Evolutionary conservation across 495 filamentous ascomycete species (phyloP).

Genomic region (Bathelium albidoporum): DNA sequence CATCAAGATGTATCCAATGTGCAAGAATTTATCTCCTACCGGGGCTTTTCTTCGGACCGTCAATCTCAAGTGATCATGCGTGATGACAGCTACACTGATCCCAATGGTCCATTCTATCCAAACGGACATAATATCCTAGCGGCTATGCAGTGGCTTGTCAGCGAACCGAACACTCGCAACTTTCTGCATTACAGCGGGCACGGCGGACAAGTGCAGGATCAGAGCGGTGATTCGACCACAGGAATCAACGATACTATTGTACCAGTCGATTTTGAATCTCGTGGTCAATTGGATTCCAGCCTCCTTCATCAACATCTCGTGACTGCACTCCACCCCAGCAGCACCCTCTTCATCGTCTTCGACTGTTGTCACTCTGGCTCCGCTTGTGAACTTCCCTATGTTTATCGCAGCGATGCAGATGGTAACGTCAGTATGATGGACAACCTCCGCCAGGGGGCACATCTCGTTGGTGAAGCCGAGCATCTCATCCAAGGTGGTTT

Average conservation of each 20-base stretch:
- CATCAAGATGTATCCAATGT: slow-evolving; percentile 48
- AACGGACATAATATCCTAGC: slow-evolving; percentile 47
- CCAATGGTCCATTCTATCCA: slow-evolving; percentile 41
- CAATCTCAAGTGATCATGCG: slow-evolving; percentile 46
- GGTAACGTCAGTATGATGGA: slow-evolving; percentile 47
- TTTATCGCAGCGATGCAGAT: slow-evolving; percentile 40
- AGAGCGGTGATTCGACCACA: slow-evolving; percentile 25
- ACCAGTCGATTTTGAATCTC: slow-evolving; percentile 42
- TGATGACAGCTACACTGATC: slow-evolving; percentile 37
- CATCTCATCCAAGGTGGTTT: slow-evolving; percentile 47
- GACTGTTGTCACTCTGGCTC: slow-evolving; percentile 57
- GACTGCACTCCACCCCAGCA: slow-evolving; percentile 39
- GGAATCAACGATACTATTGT: slow-evolving; percentile 47
- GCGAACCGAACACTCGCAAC: slow-evolving; percentile 37
- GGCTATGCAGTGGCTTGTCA: slow-evolving; percentile 48
- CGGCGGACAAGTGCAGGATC: slow-evolving; percentile 34
- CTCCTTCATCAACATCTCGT: slow-evolving; percentile 44
- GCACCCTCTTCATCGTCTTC: slow-evolving; percentile 47
- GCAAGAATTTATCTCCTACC: slow-evolving; percentile 31
- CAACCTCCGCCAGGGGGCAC: slow-evolving; percentile 42
- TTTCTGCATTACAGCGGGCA: slow-evolving; percentile 53
- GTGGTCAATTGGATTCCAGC: slow-evolving; percentile 44
- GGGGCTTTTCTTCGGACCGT: slow-evolving; percentile 37
- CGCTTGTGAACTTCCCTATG: slow-evolving; percentile 48
- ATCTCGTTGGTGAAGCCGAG: slow-evolving; percentile 36